Evolutionary conservation across 2,329 filamentous ascomycete genomes (phyloP), one percentile per base, ranked within the genome.

Genomic region (Venturia nashicola): DNA sequence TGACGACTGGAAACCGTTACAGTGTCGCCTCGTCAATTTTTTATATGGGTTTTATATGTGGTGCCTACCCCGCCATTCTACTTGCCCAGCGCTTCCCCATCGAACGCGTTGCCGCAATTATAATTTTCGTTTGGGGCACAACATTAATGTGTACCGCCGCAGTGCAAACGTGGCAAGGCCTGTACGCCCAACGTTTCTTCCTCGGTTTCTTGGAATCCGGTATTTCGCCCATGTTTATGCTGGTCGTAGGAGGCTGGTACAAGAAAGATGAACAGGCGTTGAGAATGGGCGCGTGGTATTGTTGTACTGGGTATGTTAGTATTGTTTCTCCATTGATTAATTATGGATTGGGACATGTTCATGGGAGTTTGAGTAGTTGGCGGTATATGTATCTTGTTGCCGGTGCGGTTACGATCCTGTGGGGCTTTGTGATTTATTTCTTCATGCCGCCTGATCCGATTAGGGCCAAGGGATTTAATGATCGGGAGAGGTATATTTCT

Each of bases 181-280:
- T 65, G 2, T 65, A 61, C 32, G 74, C 71, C 0, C 75, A 79
- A 65, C 69, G 78, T 2, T 81, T 82, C 71, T 77, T 79, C 51
- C 73, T 82, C 3, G 81, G 81, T 0, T 70, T 80, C 0, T 65
- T 82, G 1, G 81, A 83, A 68, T 75, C 74, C 1, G 77, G 78
- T 11, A 77, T 83, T 44, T 78, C 75, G 7, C 80, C 80, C 0
- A 77, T 77, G 66, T 80, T 80, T 54, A 79, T 81, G 71, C 71
- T 80, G 63, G 77, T 80, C 59, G 76, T 78, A 2, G 70, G 20
- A 5, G 63, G 55, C 16, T 69, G 66, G 64, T 70, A 70, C 60
- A 70, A 68, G 5, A 68, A 70, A 42, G 55, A 65, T 16, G 68
- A 70, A 39, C 68, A 70, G 36, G 67, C 68, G 0, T 66, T 68